Percentiles rank a stretch among this genome's conserved stretches.
These are phyloP conservation scores for Epichloe elymi DNA, from an alignment of 2,329 filamentous ascomycete species.

Conservation along the genomic window DNA sequence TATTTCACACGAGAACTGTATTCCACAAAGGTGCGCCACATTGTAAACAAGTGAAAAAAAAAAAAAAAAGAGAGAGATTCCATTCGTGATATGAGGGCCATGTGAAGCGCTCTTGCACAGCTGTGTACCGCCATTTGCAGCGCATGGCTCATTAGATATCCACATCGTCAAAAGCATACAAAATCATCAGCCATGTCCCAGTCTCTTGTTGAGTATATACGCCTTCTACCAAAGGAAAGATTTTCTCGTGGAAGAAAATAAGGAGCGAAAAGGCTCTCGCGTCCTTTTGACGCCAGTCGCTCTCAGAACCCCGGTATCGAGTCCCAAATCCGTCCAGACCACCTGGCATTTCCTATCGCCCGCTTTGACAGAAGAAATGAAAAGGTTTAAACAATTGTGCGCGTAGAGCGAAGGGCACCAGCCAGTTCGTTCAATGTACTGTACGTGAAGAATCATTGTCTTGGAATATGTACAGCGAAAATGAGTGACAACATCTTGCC, in stretches of 20 bases:
- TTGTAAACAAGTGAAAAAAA: neutral
- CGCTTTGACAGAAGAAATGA: neutral
- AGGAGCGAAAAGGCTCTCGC: neutral
- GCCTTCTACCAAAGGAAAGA: neutral
- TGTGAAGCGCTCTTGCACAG: neutral
- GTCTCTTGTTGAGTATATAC: slow-evolving; percentile 2
- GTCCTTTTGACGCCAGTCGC: slow-evolving; percentile 1
- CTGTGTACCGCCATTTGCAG: neutral
- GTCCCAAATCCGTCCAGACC: slow-evolving; percentile 1
- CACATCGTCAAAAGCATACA: slow-evolving; percentile 15
- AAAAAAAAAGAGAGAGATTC: neutral
- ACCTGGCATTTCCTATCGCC: neutral
- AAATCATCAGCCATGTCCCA: slow-evolving; percentile 11
- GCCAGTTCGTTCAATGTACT: slow-evolving; percentile 1
- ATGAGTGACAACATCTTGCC: slow-evolving; percentile 2
- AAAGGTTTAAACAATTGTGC: neutral
- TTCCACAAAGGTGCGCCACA: no score
- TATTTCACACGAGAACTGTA: no score
- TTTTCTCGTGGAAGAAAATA: neutral
- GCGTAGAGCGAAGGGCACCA: slow-evolving; percentile 2
- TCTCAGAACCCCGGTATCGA: slow-evolving; percentile 6
- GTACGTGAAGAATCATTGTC: slow-evolving; percentile 9
- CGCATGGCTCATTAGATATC: slow-evolving; percentile 7
- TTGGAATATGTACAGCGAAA: slow-evolving; percentile 22
- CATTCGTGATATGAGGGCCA: neutral